These are phyloP conservation scores for Pseudogymnoascus sp. DNA, from an alignment of 2,329 filamentous ascomycete genomes.

Conservation along the genomic window DNA sequence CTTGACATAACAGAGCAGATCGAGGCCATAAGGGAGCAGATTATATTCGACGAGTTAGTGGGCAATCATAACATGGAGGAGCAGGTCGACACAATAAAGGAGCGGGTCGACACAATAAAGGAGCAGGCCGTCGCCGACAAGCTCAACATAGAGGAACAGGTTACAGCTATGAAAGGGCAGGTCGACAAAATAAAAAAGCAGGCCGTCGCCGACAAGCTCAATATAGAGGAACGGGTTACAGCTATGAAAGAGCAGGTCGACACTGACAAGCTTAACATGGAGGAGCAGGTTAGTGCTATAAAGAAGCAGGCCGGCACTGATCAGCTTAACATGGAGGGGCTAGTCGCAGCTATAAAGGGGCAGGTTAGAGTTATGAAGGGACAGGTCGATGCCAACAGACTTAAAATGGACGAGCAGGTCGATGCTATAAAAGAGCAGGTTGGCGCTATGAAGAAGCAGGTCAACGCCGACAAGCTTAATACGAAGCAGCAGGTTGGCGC, in stretches of 20 bases:
- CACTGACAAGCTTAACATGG: neutral
- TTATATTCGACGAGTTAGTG: no score
- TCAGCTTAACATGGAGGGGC: neutral
- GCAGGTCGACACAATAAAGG: neutral
- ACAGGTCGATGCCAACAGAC: neutral
- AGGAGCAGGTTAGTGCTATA: neutral
- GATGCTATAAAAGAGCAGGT: neutral
- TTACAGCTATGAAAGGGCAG: neutral
- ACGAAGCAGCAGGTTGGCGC: no score
- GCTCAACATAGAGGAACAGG: neutral
- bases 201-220: neutral
- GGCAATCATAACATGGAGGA: no score
- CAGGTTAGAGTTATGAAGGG: no score
- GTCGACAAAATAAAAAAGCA: neutral
- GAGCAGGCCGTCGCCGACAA: neutral
- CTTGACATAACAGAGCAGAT: neutral
- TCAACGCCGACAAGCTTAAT: no score
- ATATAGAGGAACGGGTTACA: neutral
- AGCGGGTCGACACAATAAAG: neutral
- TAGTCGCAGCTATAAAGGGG: no score
- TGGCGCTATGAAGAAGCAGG: neutral
- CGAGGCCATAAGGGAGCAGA: neutral
- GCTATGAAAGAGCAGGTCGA: neutral
- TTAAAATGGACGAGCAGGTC: neutral
- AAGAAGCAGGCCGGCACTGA: neutral